Base-by-base conservation (phyloP, 257 asterid genomes). In the Scutellaria baicalensis region DNA sequence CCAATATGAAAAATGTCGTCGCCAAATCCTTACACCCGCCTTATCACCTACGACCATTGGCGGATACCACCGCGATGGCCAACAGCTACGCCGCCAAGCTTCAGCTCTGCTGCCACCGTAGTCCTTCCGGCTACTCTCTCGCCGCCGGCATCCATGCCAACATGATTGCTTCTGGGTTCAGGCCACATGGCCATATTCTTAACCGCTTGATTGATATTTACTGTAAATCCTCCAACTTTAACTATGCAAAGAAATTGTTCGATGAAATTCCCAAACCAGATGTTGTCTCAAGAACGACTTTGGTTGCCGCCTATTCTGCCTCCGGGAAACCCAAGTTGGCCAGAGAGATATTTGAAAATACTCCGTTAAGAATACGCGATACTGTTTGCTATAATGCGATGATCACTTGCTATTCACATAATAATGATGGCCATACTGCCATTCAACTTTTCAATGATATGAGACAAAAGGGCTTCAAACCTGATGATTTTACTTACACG, bases 261-360 rank as follows among this genome's bases (percentile, higher is more conserved):
- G 91, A 88, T 38, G 80, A 78, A 86, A 86, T 84, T 72, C 86
- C 89, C 66, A 69, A 83, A 43, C 93, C 96, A 64, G 93, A 84
- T 72, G 78, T 88, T 16, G 80, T 84, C 35, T 80, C 93, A 16
- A 83, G 93, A 69, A 86, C 96, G 47, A 88, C 93, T 17, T 56
- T 88, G 21, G 75, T 88, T 43, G 52, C 89, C 14, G 89, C 88
- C 1, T 84, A 88, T 74, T 86, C 93, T 39, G 70, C 84, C 51
- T 76, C 86, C 16, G 66, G 86, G 6, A 66, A 82, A 35, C 76
- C 85, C 50, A 80, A 76, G 61, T 57, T 75, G 51, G 88, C 89
- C 36, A 78, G 84, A 33, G 61, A 76, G 56, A 23, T 86, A 55
- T 88, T 88, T 42, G 81, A 81, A 27, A 18, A 64, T n/a, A 78